Evolutionary conservation across 495 filamentous ascomycete genomes (phyloP).

Genomic region (Achaetomiella virescens): DNA sequence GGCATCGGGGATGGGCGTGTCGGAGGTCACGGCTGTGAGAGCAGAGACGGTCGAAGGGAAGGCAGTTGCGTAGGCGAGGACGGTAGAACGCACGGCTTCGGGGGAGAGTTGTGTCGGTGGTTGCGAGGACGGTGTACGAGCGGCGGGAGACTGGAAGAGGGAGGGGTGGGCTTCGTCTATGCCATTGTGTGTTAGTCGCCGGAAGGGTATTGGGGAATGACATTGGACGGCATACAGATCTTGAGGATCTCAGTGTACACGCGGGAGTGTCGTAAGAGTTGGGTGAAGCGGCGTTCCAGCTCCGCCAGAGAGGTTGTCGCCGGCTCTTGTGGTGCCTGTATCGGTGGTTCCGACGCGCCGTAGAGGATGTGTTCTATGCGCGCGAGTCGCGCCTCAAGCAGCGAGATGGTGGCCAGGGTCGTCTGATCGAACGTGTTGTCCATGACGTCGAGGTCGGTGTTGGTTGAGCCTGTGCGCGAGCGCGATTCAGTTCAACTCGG

Average conservation of each 20-base stretch:
- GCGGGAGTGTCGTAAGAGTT: conserved; percentile 34
- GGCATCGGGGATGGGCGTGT: conserved; percentile 69
- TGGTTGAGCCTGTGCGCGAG: background rate
- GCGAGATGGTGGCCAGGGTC: conserved; percentile 58
- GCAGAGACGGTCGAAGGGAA: conserved; percentile 74
- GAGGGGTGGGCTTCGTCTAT: conserved; percentile 41
- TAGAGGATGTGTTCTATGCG: conserved; percentile 69
- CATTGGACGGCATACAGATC: conserved; percentile 35
- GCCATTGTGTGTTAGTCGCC: conserved; percentile 3
- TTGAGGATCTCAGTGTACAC: conserved; percentile 45
- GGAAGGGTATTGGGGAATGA: background rate
- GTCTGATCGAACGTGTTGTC: conserved; percentile 46
- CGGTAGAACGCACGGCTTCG: conserved; percentile 54
- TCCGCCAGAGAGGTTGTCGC: conserved; percentile 51
- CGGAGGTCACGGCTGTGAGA: conserved; percentile 64
- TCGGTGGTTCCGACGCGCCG: conserved; percentile 40
- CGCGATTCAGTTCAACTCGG: background rate
- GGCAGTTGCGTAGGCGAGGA: conserved; percentile 66
- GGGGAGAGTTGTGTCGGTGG: conserved; percentile 38
- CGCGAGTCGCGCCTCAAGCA: conserved; percentile 69
- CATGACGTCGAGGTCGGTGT: conserved; percentile 27
- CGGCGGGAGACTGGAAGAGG: conserved; percentile 40
- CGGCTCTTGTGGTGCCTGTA: conserved; percentile 35
- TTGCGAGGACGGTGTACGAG: conserved; percentile 14
- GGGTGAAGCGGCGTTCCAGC: conserved; percentile 52